Evolutionary conservation across 2,329 filamentous ascomycete species (phyloP).

Genomic region (Phialemoniopsis sp.): DNA sequence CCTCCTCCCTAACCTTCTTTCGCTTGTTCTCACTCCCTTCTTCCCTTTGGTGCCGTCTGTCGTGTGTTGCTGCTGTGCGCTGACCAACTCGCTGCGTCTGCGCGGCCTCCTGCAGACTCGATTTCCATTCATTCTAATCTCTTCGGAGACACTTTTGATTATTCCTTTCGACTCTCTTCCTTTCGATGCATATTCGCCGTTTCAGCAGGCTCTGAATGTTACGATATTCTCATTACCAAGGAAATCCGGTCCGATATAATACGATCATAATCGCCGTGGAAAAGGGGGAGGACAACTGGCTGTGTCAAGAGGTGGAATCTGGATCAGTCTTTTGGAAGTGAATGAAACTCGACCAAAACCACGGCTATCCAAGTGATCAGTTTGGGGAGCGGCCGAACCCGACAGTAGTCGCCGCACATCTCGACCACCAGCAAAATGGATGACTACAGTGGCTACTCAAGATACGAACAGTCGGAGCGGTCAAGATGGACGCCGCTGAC

Average conservation of each 20-base stretch:
- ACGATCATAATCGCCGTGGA: neutral
- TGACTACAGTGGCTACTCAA: constrained; percentile 13
- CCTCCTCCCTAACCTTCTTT: constrained; percentile 14
- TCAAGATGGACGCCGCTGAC: constrained; percentile 80
- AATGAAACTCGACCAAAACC: too few species aligned
- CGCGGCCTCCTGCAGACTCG: constrained; percentile 6
- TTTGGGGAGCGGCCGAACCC: too few species aligned
- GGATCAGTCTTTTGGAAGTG: neutral
- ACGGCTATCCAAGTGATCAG: too few species aligned
- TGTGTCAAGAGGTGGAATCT: neutral
- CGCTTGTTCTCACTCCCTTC: constrained; percentile 10
- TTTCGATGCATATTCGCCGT: constrained; percentile 25
- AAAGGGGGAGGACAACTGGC: neutral
- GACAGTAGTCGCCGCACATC: too few species aligned
- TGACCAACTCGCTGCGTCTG: constrained; percentile 8
- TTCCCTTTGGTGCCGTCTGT: constrained; percentile 2
- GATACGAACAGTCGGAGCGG: constrained; percentile 57
- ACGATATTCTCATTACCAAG: constrained; percentile 11
- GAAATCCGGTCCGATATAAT: constrained; percentile 6
- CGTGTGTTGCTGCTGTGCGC: constrained; percentile 9
- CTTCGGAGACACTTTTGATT: neutral
- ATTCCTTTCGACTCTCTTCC: constrained; percentile 7
- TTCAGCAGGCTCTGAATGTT: constrained; percentile 55
- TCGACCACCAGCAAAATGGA: too few species aligned
- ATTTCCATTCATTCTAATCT: constrained; percentile 3